Percentiles rank a stretch among this genome's conserved stretches.
Evolutionary conservation across 306 rosid species (phyloP).

Genomic region (Corylus heterophylla): DNA sequence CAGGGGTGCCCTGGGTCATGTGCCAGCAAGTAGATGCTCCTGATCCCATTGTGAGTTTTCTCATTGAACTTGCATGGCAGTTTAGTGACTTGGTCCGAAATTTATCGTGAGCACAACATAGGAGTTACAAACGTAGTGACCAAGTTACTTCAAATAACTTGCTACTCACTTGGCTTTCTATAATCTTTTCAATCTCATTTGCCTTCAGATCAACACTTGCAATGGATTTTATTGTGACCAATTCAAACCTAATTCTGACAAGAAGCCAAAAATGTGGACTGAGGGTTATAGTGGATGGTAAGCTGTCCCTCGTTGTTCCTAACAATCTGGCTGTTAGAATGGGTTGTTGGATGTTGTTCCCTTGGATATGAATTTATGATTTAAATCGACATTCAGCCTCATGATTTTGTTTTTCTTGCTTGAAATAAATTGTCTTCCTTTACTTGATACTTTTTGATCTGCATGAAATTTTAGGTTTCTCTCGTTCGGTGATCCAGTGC

Average conservation of each 20-base stretch:
- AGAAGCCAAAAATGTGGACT: conserved; percentile 93
- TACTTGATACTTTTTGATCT: background rate
- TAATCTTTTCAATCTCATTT: conserved; percentile 14
- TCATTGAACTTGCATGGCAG: background rate
- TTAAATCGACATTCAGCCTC: background rate
- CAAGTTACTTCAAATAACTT: conserved; percentile 11
- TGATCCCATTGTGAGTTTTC: conserved; percentile 76
- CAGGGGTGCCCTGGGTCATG: conserved; percentile 99
- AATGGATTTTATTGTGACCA: conserved; percentile 91
- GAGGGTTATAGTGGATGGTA: conserved; percentile 95
- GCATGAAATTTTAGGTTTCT: conserved; percentile 58
- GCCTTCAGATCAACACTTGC: conserved; percentile 79
- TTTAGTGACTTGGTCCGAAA: background rate
- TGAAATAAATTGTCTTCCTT: background rate
- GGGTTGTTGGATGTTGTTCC: background rate
- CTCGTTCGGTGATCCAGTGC: conserved; percentile 75
- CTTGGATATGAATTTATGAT: conserved; percentile 10
- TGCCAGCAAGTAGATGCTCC: conserved; percentile 92
- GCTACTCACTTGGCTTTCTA: conserved; percentile 5
- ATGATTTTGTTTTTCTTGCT: background rate
- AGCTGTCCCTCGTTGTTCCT: conserved; percentile 18
- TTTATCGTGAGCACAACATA: background rate
- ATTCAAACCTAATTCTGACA: conserved; percentile 70
- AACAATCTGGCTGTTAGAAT: conserved; percentile 16
- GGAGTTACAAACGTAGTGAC: background rate